Base-by-base conservation (phyloP, 2,329 filamentous ascomycete genomes). In the Cytospora paraplurivora region DNA sequence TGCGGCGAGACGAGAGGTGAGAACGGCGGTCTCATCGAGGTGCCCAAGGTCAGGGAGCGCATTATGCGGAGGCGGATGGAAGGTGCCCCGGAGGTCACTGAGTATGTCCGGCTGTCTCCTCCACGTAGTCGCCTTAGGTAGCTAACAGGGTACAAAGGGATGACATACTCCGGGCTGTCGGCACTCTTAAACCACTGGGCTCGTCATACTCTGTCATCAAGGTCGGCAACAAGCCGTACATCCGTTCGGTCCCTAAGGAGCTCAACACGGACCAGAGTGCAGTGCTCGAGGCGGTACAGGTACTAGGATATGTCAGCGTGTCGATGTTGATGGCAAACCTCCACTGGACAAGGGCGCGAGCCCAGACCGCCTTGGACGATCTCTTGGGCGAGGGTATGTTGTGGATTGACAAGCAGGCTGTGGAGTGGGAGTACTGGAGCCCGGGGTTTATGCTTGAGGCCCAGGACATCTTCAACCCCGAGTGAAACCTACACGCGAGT, bases 361-460 rank as follows among this genome's bases (percentile, higher is more conserved):
- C 92, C n/a, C 85, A 90, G 73, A 97, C 95, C 0, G 93, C 94
- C 1, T 84, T 98, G 58, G 92, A 97, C 67, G 95, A 99, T 75
- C 79, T 99, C 38, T 82, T 98, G 58, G 88, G 89, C 0, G 92
- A 96, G 71, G 92, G 93, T 59, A 85, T 99, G 80, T 86, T 99
- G 15, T 99, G 95, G 95, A 87, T 98, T 7, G 95, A 99, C 76
- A 87, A 86, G 68, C 93, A 97, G 77, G 88, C 79, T 11, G 82
- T 85, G 10, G 94, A 98, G 78, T 93, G 88, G 76, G 93, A 98
- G 76, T 99, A 97, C 71, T 99, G 95, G 95, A 91, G 87, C 64
- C 91, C 91, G 0, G 87, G 88, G 0, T 91, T 90, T 66, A 91
- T 93, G 81, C 74, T 81, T 2, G 80, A 81, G 49, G 70, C 73